A percentile compares a stretch with the other conserved stretches of the same genome.
Conservation (phyloP, 805 yeast species). For the Huiozyma naganishii region DNA sequence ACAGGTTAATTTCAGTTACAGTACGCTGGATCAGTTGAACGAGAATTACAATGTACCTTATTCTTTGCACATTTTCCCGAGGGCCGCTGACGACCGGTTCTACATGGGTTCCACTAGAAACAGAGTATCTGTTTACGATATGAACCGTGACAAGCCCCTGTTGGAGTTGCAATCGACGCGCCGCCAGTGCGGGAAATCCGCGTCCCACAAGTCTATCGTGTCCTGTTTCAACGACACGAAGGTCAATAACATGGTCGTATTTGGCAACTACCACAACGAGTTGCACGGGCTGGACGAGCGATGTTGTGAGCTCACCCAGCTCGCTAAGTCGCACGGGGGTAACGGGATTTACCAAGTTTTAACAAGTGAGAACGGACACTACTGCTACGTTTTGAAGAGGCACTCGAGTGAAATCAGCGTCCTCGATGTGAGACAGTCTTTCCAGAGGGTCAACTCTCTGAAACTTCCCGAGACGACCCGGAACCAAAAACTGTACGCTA, state of each 20-base stretch:
- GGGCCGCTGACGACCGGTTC: conserved; percentile 13
- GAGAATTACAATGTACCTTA: conserved; percentile 27
- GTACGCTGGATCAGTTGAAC: conserved; percentile 23
- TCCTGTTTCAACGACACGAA: conserved; percentile 15
- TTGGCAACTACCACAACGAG: conserved; percentile 25
- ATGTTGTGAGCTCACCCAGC: background rate
- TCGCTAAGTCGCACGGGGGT: conserved; percentile 7
- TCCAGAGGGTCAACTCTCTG: conserved; percentile 8
- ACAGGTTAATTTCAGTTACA: conserved; percentile 11
- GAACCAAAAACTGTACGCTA: conserved; percentile 19
- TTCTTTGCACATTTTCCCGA: conserved; percentile 16
- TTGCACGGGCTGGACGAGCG: conserved; percentile 19
- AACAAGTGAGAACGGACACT: conserved; percentile 29
- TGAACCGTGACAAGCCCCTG: conserved; percentile 18
- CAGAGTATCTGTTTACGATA: conserved; percentile 24
- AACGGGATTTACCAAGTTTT: conserved; percentile 30
- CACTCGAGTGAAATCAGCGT: conserved; percentile 23
- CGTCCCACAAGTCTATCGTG: conserved; percentile 14
- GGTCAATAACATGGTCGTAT: conserved; percentile 1
- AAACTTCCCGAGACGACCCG: conserved; percentile 14
- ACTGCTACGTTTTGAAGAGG: conserved; percentile 27
- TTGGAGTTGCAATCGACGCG: conserved; percentile 4
- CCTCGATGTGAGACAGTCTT: conserved; percentile 25
- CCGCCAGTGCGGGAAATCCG: background rate
- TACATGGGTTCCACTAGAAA: conserved; percentile 25